These are phyloP conservation scores for Globisporangium iwayamae DNA, from an alignment of 352 stramenopile species.

Conservation along the genomic window DNA sequence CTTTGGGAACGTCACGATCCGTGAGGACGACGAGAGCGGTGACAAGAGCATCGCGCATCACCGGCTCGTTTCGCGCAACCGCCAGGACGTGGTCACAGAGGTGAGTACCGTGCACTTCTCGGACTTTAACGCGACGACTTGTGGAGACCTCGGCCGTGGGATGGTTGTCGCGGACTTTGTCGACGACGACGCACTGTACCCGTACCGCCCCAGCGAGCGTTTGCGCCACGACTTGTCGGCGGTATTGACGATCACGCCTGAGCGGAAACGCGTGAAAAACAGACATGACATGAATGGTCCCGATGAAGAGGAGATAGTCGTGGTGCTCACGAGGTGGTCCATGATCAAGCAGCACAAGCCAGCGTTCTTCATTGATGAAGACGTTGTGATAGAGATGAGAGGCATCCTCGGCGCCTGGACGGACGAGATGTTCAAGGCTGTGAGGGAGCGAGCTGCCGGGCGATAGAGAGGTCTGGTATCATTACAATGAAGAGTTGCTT, in stretches of 20 bases:
- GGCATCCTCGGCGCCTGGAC: neutral
- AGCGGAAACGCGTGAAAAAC: neutral
- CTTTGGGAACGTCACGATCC: conserved; percentile 41
- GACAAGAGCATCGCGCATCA: conserved; percentile 34
- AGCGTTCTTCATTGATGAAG: neutral
- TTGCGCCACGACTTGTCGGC: conserved; percentile 33
- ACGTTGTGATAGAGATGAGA: neutral
- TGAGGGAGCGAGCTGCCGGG: neutral
- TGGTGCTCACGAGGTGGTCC: conserved; percentile 10
- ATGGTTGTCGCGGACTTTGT: conserved; percentile 34
- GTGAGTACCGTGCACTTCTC: conserved; percentile 34
- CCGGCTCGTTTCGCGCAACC: conserved; percentile 31
- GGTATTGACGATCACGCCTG: conserved; percentile 9
- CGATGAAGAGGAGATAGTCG: conserved; percentile 8
- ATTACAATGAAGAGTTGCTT: too few species aligned
- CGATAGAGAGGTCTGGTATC: too few species aligned
- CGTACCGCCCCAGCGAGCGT: conserved; percentile 30
- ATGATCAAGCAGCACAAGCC: neutral
- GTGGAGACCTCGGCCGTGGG: conserved; percentile 14
- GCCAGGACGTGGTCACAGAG: conserved; percentile 23
- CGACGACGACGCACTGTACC: conserved; percentile 39
- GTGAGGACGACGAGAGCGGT: conserved; percentile 45
- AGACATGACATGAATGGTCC: neutral
- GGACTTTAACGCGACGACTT: conserved; percentile 17
- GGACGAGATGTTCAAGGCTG: conserved; percentile 5